Evolutionary conservation across 352 stramenopile species (phyloP), one percentile per base, ranked within the genome.

Genomic region (Phytophthora capsici): DNA sequence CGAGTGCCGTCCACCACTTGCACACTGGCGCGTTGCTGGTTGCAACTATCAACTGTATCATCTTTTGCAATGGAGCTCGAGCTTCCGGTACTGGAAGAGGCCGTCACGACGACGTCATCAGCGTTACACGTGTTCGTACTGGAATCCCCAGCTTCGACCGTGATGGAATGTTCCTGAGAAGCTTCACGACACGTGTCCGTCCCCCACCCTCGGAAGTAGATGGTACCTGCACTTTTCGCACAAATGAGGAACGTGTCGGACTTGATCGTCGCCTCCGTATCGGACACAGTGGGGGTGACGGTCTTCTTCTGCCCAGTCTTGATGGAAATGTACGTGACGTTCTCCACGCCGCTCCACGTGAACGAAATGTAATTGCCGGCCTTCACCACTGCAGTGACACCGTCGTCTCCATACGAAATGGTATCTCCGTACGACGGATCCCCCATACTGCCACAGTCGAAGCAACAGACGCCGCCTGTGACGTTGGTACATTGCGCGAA

Each of bases 261-360:
- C 26, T 78, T 73, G 12, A 73, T 50, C 1, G 52, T 69, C 0
- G 84, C 84, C 6, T 53, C 19, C n/a, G 70, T 59, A 62, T 77
- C 71, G 14, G 66, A 70, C 3, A 86, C 41, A 14, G 69, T 80
- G 1, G 77, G 75, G 13, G 80, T 89, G n/a, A 71, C 61, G 1
- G 71, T 87, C 69, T 90, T 90, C 71, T 87, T 89, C 66, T 92
- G 84, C 13, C 79, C 79, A 13, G 59, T 54, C 30, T 84, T 83
- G 56, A 90, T 69, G 36, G 72, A 64, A 26, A 88, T 60, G 68
- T 82, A 92, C 17, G 84, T 92, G n/a, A 92, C 84, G 57, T 88
- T 86, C 30, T 44, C 47, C 20, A 82, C 57, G 26, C 61, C 57
- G 40, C 54, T 61, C 77, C 79, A 92, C 7, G 78, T 66, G 22